phyloP scores from a whole-genome alignment of 2,329 filamentous ascomycete species.

The Penicillium brasilianum region DNA sequence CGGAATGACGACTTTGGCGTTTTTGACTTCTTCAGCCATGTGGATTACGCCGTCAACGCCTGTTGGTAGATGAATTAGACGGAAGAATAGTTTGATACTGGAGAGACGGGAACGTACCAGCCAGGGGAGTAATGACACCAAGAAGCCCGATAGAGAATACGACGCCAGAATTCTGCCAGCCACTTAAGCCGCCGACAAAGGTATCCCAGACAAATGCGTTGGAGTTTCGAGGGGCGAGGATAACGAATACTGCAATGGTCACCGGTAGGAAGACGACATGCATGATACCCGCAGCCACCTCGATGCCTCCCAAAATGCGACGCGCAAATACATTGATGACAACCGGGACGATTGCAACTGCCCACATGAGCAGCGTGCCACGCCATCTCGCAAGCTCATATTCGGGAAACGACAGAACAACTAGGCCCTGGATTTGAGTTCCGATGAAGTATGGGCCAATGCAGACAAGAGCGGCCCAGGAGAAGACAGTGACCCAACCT shows the following conservation, averaged over 20 bases:
- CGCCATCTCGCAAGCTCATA: conserved; percentile 33
- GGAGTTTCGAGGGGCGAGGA: conserved; percentile 29
- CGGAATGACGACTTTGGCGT: conserved; percentile 53
- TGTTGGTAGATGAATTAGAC: conserved; percentile 17
- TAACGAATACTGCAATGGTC: conserved; percentile 28
- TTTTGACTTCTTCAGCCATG: conserved; percentile 56
- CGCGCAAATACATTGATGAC: conserved; percentile 56
- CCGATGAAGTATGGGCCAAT: conserved; percentile 34
- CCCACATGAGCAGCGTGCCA: conserved; percentile 56
- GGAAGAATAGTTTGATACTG: neutral
- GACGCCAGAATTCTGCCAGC: conserved; percentile 30
- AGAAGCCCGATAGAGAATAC: conserved; percentile 33
- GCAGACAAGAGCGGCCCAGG: conserved; percentile 38
- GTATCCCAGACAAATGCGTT: conserved; percentile 32
- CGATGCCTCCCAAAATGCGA: conserved; percentile 53
- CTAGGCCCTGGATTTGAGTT: conserved; percentile 39
- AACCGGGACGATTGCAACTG: conserved; percentile 51
- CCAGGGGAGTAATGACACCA: conserved; percentile 24
- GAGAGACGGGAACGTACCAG: conserved; percentile 19
- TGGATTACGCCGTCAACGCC: conserved; percentile 37
- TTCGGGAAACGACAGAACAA: conserved; percentile 30
- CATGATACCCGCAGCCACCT: conserved; percentile 53
- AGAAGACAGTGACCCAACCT: conserved; percentile 38
- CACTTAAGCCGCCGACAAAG: conserved; percentile 31
- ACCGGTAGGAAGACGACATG: conserved; percentile 33